Base-by-base conservation (phyloP, 192 early-diverging fungal genomes). In the Funneliformis mosseae region DNA sequence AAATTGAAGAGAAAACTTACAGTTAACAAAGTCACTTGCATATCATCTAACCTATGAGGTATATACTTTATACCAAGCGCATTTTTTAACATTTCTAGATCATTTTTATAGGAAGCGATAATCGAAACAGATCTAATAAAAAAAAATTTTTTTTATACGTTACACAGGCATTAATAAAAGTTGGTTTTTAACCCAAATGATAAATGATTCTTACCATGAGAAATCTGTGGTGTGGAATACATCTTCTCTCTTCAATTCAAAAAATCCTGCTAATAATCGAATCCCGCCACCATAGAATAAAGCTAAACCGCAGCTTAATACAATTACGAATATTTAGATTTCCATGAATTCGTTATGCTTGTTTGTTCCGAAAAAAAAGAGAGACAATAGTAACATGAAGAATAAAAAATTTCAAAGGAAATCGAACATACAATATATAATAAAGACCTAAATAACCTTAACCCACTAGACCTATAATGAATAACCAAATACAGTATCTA, bases 221-320 rank as follows among this genome's bases (percentile, higher is more conserved):
- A 95, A 95, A 12, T 91, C 91, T 16, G 92, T 94, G 63, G 92
- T 93, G 81, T 93, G 92, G 86, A 95, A 94, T 9, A 92, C 93
- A 79, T 95, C 94, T 61, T 91, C 90, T 7, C 84, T 83, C 41
- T 87, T 87, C 84, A 93, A 93, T 87, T 94, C 93, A 93, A 91
- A 94, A 91, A 95, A 92, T 61, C 93, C 94, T 70, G 93, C 94
- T 8, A 92, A 80, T 48, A 94, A 83, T 86, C 94, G 93, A 78
- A 88, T 85, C 41, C 93, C 63, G 2, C 94, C 94, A 60, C 94
- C 94, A 82, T 93, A 93, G 81, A 93, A 94, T 68, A 93, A 80
- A 18, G 91, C 92, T 12, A 93, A 83, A 68, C 91, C 91, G 6
- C n/a, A n/a, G n/a, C n/a, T n/a, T n/a, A n/a, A n/a, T n/a, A n/a